phyloP scores from a whole-genome alignment of 352 stramenopile genomes.

The Albugo candida region DNA sequence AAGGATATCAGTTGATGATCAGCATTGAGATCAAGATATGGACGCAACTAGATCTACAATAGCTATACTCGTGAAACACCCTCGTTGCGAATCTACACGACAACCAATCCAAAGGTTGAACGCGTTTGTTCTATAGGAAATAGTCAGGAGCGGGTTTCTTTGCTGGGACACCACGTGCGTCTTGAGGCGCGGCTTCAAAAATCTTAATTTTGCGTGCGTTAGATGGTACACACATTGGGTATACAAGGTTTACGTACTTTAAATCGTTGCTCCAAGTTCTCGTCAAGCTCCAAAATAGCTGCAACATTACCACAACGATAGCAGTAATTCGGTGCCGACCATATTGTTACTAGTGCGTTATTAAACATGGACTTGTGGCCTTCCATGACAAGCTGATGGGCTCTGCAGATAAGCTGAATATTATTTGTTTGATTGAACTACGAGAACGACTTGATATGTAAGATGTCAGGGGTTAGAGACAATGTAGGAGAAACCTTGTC shows the following conservation, averaged over 20 bases:
- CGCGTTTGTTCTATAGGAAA: slow-evolving; percentile 81
- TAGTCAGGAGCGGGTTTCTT: slow-evolving; percentile 99
- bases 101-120: too few species aligned
- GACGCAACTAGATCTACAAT: too few species aligned
- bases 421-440: slow-evolving; percentile 97
- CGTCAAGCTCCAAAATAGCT: slow-evolving; percentile 96
- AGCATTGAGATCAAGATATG: too few species aligned
- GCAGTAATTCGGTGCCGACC: slow-evolving; percentile 98
- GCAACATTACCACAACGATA: slow-evolving; percentile 98
- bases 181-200: slow-evolving; percentile 95
- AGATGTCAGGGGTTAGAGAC: not conserved
- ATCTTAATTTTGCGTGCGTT: slow-evolving; percentile 47
- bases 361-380: slow-evolving; percentile 93
- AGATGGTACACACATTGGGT: slow-evolving; percentile 11
- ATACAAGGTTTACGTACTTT: slow-evolving; percentile 23
- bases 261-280: slow-evolving; percentile 84
- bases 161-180: slow-evolving; percentile 89
- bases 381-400: slow-evolving; percentile 94
- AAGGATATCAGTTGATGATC: too few species aligned
- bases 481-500: slow-evolving; percentile 46
- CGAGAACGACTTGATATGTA: not conserved
- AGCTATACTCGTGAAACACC: too few species aligned
- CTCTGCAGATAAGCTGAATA: slow-evolving; percentile 93
- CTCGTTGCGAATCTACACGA: too few species aligned
- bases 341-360: slow-evolving; percentile 95